Conservation (phyloP, 2,329 filamentous ascomycete species). For the Aspergillus costaricaensis region DNA sequence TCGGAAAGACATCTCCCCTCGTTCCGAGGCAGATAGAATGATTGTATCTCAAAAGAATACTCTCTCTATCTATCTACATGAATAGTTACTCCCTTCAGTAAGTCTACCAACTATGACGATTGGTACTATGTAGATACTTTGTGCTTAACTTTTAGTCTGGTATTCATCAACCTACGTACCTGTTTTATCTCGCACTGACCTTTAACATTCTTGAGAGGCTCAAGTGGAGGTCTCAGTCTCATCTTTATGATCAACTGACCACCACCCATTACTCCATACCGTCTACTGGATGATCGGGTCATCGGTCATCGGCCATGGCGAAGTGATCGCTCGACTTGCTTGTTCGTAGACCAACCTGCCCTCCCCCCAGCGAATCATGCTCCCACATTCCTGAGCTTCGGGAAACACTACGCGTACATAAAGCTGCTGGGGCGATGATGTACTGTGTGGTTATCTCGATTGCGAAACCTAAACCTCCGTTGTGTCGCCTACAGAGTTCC, state of each 20-base stretch:
- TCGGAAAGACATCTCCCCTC: slow-evolving; percentile 10
- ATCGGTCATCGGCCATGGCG: slow-evolving; percentile 10
- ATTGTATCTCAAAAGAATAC: too few relatives aligned
- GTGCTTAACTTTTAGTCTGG: background rate
- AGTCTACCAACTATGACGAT: too few relatives aligned
- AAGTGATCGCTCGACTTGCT: background rate
- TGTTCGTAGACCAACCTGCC: background rate
- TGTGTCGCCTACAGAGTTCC: background rate
- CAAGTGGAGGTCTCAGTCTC: slow-evolving; percentile 23
- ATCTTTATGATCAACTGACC: slow-evolving; percentile 30
- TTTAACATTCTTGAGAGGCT: slow-evolving; percentile 22
- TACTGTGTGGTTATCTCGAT: slow-evolving; percentile 12
- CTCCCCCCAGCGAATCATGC: background rate
- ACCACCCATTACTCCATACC: slow-evolving; percentile 9
- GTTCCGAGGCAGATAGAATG: background rate
- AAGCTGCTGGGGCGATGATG: slow-evolving; percentile 5
- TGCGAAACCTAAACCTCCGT: slow-evolving; percentile 3
- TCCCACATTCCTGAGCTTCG: background rate
- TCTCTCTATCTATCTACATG: too few relatives aligned
- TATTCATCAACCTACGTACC: background rate
- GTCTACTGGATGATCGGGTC: slow-evolving; percentile 13
- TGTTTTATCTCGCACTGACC: slow-evolving; percentile 13
- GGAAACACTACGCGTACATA: background rate
- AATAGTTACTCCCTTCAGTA: too few relatives aligned
- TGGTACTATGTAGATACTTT: too few relatives aligned